Percentiles rank a stretch among this genome's conserved stretches.
phyloP scores from a whole-genome alignment of 1,284 basidiomycete genomes.

The Fomitopsis betulina region DNA sequence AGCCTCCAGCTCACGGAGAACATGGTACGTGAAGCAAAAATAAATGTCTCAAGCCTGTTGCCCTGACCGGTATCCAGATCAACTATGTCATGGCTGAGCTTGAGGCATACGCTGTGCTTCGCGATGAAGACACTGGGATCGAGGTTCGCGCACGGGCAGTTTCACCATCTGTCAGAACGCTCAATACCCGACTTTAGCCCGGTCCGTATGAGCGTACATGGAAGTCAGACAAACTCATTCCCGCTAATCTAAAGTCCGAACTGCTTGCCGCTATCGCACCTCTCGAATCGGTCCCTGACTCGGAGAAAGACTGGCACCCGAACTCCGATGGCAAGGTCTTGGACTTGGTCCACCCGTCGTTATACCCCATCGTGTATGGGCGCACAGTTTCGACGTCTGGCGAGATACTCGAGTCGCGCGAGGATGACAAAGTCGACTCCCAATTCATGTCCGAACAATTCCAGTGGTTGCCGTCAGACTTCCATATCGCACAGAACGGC shows the following conservation, averaged over 20 bases:
- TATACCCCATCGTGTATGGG: not conserved
- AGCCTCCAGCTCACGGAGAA: not conserved
- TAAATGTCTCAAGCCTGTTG: not conserved
- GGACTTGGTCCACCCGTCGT: too few species aligned
- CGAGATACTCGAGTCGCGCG: too few species aligned
- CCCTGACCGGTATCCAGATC: not conserved
- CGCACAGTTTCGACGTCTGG: too few species aligned
- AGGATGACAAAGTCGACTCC: too few species aligned
- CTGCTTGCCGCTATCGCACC: constrained; percentile 1
- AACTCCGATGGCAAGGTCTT: too few species aligned
- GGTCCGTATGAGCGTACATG: not conserved
- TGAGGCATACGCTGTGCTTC: too few species aligned
- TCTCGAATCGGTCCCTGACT: constrained; percentile 8
- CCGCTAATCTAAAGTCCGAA: not conserved
- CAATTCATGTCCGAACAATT: too few species aligned
- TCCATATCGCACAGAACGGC: too few species aligned
- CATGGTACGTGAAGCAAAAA: not conserved
- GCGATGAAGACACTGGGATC: too few species aligned
- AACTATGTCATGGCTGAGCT: not conserved
- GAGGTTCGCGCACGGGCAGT: not conserved
- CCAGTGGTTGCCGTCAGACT: too few species aligned
- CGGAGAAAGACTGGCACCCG: constrained; percentile 17
- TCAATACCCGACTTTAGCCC: not conserved
- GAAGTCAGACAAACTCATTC: constrained; percentile 22
- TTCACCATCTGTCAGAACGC: not conserved